phyloP scores from a whole-genome alignment of 2,329 filamentous ascomycete species.

The Diaporthe capsici region DNA sequence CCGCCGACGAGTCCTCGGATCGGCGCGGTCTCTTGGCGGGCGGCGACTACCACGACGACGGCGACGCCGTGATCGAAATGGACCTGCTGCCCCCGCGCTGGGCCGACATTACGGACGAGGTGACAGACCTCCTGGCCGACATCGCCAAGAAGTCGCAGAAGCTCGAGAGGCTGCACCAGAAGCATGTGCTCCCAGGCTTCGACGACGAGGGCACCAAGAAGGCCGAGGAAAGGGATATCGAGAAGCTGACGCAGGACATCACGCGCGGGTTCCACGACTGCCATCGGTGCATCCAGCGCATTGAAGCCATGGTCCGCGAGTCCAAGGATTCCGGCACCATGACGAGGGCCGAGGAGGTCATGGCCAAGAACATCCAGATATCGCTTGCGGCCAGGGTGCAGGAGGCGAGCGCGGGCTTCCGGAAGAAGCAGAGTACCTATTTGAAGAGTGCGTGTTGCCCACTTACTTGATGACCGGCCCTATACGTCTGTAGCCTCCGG shows the following conservation, averaged over 20 bases:
- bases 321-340: constrained; percentile 80
- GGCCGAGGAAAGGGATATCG: constrained; percentile 90
- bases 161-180: constrained; percentile 94
- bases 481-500: constrained; percentile 37
- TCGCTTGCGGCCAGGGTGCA: constrained; percentile 90
- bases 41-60: constrained; percentile 83
- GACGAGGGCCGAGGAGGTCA: constrained; percentile 88
- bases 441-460: constrained; percentile 79
- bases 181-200: constrained; percentile 96
- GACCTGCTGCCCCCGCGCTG: constrained; percentile 94
- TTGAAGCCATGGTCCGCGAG: constrained; percentile 90
- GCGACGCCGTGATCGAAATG: constrained; percentile 98
- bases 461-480: neutral
- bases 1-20: constrained; percentile 65
- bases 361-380: constrained; percentile 97
- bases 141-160: constrained; percentile 87
- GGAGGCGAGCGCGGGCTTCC: constrained; percentile 90
- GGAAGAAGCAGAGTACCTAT: constrained; percentile 98
- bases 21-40: constrained; percentile 86
- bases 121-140: constrained; percentile 83
- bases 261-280: constrained; percentile 92
- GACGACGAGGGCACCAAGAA: constrained; percentile 93
- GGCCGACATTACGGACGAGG: constrained; percentile 95
- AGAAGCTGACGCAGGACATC: constrained; percentile 89
- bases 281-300: constrained; percentile 87